Base-by-base conservation (phyloP, 164 flowering plant species). In the Kalanchoe fedtschenkoi region DNA sequence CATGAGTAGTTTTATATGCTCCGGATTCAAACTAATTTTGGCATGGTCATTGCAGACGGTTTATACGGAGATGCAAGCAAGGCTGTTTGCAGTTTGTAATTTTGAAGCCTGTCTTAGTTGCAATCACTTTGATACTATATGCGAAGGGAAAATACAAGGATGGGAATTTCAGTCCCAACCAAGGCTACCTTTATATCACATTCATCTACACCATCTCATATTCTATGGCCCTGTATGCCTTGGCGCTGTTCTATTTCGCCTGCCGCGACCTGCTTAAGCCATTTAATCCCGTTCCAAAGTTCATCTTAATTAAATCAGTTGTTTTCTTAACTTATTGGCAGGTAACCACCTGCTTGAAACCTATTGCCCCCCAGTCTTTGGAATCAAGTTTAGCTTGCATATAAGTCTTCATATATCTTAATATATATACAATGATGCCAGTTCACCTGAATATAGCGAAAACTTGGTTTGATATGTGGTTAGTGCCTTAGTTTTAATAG, bases 291-390 rank as follows among this genome's bases (percentile, higher is more conserved):
- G 92, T 93, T 66, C 99, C 99, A 21, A 90, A 93, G 81, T 93
- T 93, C 62, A 75, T 90, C 68, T 77, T 93, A 57, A 93, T 93
- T 53, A 93, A 90, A 60, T 90, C 96, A 34, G 99, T 93, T 58
- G 99, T 93, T 39, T 93, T 93, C 72, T 75, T 93, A 34, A 93
- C 98, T 34, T 93, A 93, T 70, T 93, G 98, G 98, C 98, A 93
- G 97, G 98, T 88, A 84, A 63, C 1, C 32, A 37, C 13, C 11
- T 37, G 13, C 13, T 9, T 37, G 6, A 37, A 37, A 15, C 39
- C 11, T 37, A 37, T 5, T 37, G 39, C 13, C 39, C 13, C n/a
- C 11, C 11, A 37, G 11, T 37, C 39, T n/a, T n/a, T n/a, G n/a
- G n/a, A n/a, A n/a, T n/a, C n/a, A n/a, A n/a, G n/a, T n/a, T n/a